Base-by-base conservation (phyloP, 345 rosid species). In the Alliaria petiolata region DNA sequence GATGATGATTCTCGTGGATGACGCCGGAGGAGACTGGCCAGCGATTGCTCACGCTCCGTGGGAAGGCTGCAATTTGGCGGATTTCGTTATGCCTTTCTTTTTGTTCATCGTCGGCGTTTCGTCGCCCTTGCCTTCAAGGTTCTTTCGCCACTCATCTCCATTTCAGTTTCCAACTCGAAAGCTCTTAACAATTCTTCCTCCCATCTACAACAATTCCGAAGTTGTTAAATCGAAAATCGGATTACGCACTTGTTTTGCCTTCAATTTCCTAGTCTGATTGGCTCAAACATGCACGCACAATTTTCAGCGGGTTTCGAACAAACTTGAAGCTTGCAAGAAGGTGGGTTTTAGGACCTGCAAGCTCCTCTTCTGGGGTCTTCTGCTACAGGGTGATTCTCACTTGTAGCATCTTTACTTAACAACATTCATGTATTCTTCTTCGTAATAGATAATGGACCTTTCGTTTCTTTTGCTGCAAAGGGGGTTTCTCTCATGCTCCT, bases 51-150 rank as follows among this genome's bases (percentile, higher is more conserved):
- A 93, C 34, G 93, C 98, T 17, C 89, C 96, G 0, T 93, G 98
- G 98, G 76, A 89, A 26, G 96, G 98, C 12, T 89, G 97, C 80
- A 84, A 93, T 76, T 82, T 93, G 28, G 98, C 97, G 16, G 98
- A 93, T 85, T 93, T 89, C 66, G 97, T 90, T 4, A 89, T 90
- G 97, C 98, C 98, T 11, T 93, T 93, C 84, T 93, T 93, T 46
- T 72, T 93, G 49, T 90, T 93, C 79, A 90, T 88, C 20, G 97
- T 93, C 13, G 98, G 98, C 10, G 84, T 90, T 85, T 87, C 79
- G 81, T 90, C 51, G 84, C 97, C 7, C 97, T 93, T 55, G 80
- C 98, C 78, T 74, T 93, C 4, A 93, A 89, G 91, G 98, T 92
- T 39, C 38, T 7, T 12, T 22, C 43, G 7, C n/a, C 14, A 19